phyloP scores from a whole-genome alignment of 202 grass and related monocot species.

The Zoysia matrella region DNA sequence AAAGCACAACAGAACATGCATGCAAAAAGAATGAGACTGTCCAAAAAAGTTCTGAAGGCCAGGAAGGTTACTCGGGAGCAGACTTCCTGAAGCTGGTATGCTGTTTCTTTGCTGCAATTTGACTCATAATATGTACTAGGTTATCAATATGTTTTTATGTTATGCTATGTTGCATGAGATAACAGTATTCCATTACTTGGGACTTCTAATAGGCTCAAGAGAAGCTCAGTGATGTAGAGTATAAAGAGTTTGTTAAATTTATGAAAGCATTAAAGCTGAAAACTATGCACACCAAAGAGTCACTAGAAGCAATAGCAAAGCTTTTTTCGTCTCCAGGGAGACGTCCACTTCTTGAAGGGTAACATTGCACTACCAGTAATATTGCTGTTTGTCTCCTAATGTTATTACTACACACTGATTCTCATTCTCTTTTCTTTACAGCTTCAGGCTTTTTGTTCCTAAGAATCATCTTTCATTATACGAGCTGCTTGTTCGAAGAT shows the following conservation, averaged over 20 bases:
- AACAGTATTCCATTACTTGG: constrained; percentile 33
- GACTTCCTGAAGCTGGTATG: constrained; percentile 77
- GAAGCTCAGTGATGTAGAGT: constrained; percentile 71
- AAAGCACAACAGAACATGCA: constrained; percentile 34
- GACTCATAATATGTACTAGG: constrained; percentile 26
- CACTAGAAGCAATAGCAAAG: constrained; percentile 86
- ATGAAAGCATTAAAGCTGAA: constrained; percentile 94
- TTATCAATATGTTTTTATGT: constrained; percentile 34
- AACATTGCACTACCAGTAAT: constrained; percentile 26
- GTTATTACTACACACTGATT: constrained; percentile 28
- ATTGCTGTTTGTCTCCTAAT: constrained; percentile 1
- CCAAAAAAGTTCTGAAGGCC: constrained; percentile 43
- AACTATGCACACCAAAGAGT: constrained; percentile 62
- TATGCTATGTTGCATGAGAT: constrained; percentile 15
- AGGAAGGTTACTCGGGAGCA: constrained; percentile 60
- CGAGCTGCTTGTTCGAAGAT: constrained; percentile 65
- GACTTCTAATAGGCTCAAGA: constrained; percentile 66
- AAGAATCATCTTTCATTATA: constrained; percentile 77
- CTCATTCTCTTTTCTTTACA: constrained; percentile 43
- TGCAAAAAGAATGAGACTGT: constrained; percentile 52
- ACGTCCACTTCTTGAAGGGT: constrained; percentile 82
- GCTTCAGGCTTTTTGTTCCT: constrained; percentile 95
- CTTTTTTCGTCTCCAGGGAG: constrained; percentile 76
- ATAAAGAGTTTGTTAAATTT: constrained; percentile 81
- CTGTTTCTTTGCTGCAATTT: constrained; percentile 37